Evolutionary conservation across 2,329 filamentous ascomycete species (phyloP).

Genomic region (Coccinonectria pachysandricola): DNA sequence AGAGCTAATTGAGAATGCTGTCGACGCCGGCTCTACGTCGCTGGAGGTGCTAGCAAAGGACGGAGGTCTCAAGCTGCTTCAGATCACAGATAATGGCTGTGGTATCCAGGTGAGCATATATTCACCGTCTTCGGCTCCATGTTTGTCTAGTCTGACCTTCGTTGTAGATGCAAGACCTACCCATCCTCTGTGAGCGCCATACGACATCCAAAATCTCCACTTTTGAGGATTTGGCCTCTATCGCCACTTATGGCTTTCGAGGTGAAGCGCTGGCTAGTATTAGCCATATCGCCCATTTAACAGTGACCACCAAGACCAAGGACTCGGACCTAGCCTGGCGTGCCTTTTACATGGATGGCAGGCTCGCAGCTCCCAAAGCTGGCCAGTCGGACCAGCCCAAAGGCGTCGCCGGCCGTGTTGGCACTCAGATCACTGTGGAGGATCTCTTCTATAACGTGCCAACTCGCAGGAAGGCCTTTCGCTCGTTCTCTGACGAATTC

Average conservation of each 20-base stretch:
- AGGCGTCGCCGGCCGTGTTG: slow-evolving; percentile 73
- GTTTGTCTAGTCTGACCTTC: slow-evolving; percentile 7
- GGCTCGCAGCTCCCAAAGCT: slow-evolving; percentile 71
- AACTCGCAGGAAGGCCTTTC: slow-evolving; percentile 77
- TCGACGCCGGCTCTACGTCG: slow-evolving; percentile 90
- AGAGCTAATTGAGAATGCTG: slow-evolving; percentile 91
- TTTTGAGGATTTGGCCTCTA: slow-evolving; percentile 84
- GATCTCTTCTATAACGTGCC: slow-evolving; percentile 97
- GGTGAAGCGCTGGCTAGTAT: slow-evolving; percentile 95
- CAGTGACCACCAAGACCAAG: slow-evolving; percentile 86
- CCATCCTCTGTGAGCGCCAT: slow-evolving; percentile 89
- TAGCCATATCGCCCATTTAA: slow-evolving; percentile 93
- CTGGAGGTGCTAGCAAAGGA: slow-evolving; percentile 91
- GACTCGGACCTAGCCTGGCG: slow-evolving; percentile 84
- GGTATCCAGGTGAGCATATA: slow-evolving; percentile 67
- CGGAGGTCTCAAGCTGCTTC: slow-evolving; percentile 84
- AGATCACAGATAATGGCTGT: slow-evolving; percentile 95
- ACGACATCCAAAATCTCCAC: slow-evolving; percentile 92
- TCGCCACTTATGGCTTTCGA: slow-evolving; percentile 94
- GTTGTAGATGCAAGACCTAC: slow-evolving; percentile 71
- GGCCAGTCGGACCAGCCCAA: slow-evolving; percentile 81
- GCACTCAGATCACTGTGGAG: slow-evolving; percentile 93
- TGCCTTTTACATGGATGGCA: slow-evolving; percentile 77
- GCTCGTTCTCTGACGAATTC: slow-evolving; percentile 88
- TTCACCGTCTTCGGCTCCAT: neutral